Evolutionary conservation across 257 asterid genomes (phyloP).

Genomic region (Osmanthus fragrans): DNA sequence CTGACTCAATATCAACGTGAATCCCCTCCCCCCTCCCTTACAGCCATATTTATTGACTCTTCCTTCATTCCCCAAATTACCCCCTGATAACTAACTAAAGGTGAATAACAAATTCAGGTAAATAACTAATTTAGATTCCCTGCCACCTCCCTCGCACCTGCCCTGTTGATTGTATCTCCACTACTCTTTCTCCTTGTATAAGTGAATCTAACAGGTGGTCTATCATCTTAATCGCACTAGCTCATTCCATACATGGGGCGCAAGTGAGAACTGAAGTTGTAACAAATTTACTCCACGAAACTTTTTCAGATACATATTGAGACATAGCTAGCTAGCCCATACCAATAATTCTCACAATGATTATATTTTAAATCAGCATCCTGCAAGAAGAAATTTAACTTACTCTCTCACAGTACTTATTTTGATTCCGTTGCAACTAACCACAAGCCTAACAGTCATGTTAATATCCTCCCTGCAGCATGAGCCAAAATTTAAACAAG

Average conservation of each 20-base stretch:
- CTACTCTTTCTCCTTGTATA: no score
- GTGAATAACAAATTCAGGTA: no score
- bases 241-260: neutral
- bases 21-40: no score
- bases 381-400: constrained; percentile 33
- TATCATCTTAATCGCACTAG: neutral
- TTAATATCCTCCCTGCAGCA: constrained; percentile 89
- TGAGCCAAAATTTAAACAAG: constrained; percentile 22
- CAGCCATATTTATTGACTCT: no score
- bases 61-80: no score
- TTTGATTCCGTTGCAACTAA: constrained; percentile 90
- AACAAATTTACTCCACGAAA: neutral
- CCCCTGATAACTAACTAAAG: no score
- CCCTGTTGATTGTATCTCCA: no score
- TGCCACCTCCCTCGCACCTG: no score
- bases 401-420: constrained; percentile 83
- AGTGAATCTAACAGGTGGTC: no score
- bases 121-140: no score
- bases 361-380: constrained; percentile 4
- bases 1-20: no score
- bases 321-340: neutral
- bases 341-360: no score
- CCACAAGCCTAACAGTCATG: constrained; percentile 95
- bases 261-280: neutral
- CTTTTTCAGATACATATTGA: neutral